These are phyloP conservation scores for Marasmius oreades DNA, from an alignment of 1,284 basidiomycete species.

Conservation along the genomic window DNA sequence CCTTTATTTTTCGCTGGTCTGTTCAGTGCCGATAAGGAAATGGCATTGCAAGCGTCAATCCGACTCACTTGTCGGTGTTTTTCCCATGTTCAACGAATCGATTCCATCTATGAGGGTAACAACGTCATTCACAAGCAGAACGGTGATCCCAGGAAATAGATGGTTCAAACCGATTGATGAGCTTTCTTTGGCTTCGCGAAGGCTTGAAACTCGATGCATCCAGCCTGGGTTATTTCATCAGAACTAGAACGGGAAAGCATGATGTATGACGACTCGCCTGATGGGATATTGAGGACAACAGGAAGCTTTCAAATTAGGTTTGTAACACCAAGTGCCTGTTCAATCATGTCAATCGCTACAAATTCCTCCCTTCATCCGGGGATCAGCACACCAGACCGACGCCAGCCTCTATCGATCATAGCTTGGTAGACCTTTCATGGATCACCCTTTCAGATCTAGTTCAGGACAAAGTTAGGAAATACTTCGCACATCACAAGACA, in stretches of 20 bases:
- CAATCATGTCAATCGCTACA: neutral
- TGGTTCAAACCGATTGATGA: constrained; percentile 56
- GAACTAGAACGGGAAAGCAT: neutral
- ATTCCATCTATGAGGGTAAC: constrained; percentile 83
- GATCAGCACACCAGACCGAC: constrained; percentile 60
- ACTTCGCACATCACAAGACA: constrained; percentile 51
- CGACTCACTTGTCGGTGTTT: constrained; percentile 27
- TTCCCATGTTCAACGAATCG: constrained; percentile 56
- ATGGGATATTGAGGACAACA: constrained; percentile 83
- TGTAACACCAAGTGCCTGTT: constrained; percentile 67
- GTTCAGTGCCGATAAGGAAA: neutral
- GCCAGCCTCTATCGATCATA: constrained; percentile 90
- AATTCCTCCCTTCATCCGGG: neutral
- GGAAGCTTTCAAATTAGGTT: constrained; percentile 76
- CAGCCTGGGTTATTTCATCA: constrained; percentile 45
- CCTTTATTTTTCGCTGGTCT: constrained; percentile 36
- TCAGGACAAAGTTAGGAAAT: neutral
- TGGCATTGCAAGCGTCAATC: constrained; percentile 16
- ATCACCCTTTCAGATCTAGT: neutral
- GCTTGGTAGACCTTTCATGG: constrained; percentile 59
- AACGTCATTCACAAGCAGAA: neutral
- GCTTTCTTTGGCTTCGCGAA: constrained; percentile 77
- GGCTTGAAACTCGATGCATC: constrained; percentile 70
- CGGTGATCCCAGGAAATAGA: neutral
- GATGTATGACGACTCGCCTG: neutral